Conservation (phyloP, 345 rosid genomes). For the Mangifera indica region DNA sequence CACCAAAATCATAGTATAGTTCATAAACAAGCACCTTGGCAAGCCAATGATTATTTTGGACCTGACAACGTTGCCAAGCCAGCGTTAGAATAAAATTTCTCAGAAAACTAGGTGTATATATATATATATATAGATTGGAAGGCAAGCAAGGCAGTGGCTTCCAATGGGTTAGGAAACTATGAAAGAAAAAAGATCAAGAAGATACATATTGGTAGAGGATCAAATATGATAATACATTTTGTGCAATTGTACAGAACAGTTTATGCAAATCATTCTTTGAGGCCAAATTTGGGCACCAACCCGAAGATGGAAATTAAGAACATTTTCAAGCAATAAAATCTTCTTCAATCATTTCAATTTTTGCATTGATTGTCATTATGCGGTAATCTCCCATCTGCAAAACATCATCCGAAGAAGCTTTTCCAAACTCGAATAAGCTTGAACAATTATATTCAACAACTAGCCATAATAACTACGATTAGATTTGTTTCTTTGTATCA, state of each 20-base stretch:
- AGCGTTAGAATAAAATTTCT: too few relatives aligned
- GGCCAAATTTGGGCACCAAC: slow-evolving; percentile 11
- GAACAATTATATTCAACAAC: too few relatives aligned
- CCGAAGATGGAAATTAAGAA: not conserved
- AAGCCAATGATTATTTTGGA: too few relatives aligned
- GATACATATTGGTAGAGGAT: not conserved
- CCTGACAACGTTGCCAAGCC: too few relatives aligned
- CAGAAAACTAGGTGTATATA: too few relatives aligned
- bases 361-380: not conserved
- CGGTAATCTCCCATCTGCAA: too few relatives aligned
- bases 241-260: slow-evolving; percentile 4
- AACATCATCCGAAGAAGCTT: too few relatives aligned
- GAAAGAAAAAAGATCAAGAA: not conserved
- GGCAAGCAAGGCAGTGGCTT: slow-evolving; percentile 22
- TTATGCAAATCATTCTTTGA: not conserved
- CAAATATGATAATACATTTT: not conserved
- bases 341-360: too few relatives aligned
- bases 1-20: slow-evolving; percentile 22
- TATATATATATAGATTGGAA: slow-evolving; percentile 10
- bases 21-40: not conserved
- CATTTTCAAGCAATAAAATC: not conserved
- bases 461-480: too few relatives aligned
- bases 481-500: too few relatives aligned
- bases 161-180: slow-evolving; percentile 6
- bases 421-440: too few relatives aligned